These are phyloP conservation scores for Penicillium pancosmium DNA, from an alignment of 495 filamentous ascomycete genomes.

Conservation along the genomic window DNA sequence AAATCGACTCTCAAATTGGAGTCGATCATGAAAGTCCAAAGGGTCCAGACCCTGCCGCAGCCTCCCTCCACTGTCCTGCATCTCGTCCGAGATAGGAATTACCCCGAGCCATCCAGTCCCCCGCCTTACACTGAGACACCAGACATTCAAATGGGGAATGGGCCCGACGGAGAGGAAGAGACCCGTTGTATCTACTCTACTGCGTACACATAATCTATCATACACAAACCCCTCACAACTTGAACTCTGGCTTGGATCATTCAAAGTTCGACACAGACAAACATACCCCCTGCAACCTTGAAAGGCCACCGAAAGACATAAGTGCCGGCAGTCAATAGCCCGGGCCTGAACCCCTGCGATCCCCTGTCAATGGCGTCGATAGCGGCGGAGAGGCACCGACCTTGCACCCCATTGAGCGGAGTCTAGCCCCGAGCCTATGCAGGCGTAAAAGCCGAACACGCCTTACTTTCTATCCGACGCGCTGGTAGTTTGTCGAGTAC, in stretches of 20 bases:
- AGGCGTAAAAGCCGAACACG: not conserved
- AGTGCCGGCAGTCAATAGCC: not conserved
- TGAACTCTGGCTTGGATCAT: too few relatives aligned
- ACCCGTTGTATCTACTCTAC: too few relatives aligned
- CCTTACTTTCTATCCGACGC: not conserved
- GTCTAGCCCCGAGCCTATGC: not conserved
- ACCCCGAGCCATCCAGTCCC: not conserved
- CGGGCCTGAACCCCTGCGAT: not conserved
- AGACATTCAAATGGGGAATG: not conserved
- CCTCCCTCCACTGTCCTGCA: conserved; percentile 1
- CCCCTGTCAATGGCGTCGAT: not conserved
- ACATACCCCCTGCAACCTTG: not conserved
- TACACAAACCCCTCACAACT: too few relatives aligned
- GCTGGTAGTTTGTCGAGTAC: not conserved
- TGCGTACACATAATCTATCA: too few relatives aligned
- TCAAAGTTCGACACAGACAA: too few relatives aligned
- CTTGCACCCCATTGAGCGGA: not conserved
- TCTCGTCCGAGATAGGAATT: conserved; percentile 1
- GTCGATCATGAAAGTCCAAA: not conserved
- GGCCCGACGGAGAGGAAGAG: not conserved
- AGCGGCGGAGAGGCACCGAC: conserved; percentile 3
- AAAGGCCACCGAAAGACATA: not conserved
- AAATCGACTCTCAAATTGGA: not conserved
- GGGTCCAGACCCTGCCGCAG: not conserved
- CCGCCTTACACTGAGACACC: not conserved